Evolutionary conservation across 805 yeast species (phyloP), one percentile per base, ranked within the genome.

Genomic region (Torulaspora quercuum): DNA sequence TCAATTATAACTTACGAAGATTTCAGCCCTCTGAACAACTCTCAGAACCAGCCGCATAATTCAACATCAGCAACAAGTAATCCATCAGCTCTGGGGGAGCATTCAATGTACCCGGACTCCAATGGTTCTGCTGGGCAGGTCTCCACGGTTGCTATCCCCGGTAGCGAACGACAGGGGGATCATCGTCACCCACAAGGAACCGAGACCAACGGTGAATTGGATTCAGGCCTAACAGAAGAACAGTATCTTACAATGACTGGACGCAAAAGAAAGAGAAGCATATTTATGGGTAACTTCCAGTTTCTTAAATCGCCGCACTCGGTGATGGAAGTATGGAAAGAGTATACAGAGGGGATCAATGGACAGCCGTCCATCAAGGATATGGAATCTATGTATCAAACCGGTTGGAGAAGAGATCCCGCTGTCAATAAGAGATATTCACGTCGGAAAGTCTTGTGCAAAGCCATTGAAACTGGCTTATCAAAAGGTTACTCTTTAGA

Each of bases 391-490:
- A 65, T 70, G 42, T 76, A 67, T 45, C 71, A 70, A 34, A 68
- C 78, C 1, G 69, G 70, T 22, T 76, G 82, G 82, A 65, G 81
- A 52, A 61, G 73, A 33, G 78, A 66, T 32, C 65, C 72, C 7
- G 77, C 79, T 0, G 72, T 72, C 19, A 69, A 70, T 36, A 69
- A 76, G 43, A 69, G 77, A 29, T 76, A 71, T 49, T 64, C 72
- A 30, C 53, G 82, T 43, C 59, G 81, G 25, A 73, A 72, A 49
- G 71, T 70, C 21, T 65, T 76, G 15, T 76, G 75, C 55, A 70
- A 67, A 42, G 80, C 80, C 4, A 73, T 76, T 34, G 79, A 75
- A 48, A 59, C 46, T 6, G 81, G 79, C 1, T 47, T 67, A 33
- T 45, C 50, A 3, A 65, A 66, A 45, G 78, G 79, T 0, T 68